Evolutionary conservation across 495 filamentous ascomycete species (phyloP).

Genomic region (Xylaria cubensis): DNA sequence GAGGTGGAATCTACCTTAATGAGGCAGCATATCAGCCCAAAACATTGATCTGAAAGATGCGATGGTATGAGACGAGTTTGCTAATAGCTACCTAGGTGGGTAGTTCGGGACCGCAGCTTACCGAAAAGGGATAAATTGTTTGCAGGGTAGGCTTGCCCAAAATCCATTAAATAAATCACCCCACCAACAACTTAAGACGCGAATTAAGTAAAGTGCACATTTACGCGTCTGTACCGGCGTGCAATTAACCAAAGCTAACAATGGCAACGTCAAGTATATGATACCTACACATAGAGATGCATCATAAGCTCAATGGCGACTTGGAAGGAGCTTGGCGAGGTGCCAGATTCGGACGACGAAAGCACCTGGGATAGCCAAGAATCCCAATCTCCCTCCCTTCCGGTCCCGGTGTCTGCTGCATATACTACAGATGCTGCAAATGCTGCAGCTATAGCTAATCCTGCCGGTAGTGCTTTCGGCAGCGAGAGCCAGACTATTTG

Average conservation of each 20-base stretch:
- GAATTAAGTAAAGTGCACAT: constrained; percentile 15
- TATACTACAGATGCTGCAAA: background rate
- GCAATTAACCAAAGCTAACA: background rate
- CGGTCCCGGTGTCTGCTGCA: constrained; percentile 5
- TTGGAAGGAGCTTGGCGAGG: constrained; percentile 65
- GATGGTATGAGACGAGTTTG: background rate
- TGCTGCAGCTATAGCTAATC: constrained; percentile 7
- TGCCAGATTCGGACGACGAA: constrained; percentile 65
- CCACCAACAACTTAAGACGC: constrained; percentile 11
- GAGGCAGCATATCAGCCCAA: background rate
- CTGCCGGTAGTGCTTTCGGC: background rate
- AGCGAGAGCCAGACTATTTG: constrained; percentile 29
- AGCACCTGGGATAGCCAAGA: constrained; percentile 52
- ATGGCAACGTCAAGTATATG: constrained; percentile 18
- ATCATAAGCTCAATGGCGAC: constrained; percentile 51
- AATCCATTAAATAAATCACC: constrained; percentile 11
- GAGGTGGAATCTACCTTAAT: background rate
- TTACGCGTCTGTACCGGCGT: constrained; percentile 10
- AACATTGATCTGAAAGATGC: background rate
- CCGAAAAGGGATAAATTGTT: background rate
- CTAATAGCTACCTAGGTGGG: no score
- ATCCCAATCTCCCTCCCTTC: constrained; percentile 31
- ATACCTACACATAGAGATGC: constrained; percentile 33
- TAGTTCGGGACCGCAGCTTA: background rate
- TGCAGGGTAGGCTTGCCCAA: background rate